Percentiles rank a stretch among this genome's conserved stretches.
Conservation (phyloP, 2,329 filamentous ascomycete genomes). For the Onygenales sp. region DNA sequence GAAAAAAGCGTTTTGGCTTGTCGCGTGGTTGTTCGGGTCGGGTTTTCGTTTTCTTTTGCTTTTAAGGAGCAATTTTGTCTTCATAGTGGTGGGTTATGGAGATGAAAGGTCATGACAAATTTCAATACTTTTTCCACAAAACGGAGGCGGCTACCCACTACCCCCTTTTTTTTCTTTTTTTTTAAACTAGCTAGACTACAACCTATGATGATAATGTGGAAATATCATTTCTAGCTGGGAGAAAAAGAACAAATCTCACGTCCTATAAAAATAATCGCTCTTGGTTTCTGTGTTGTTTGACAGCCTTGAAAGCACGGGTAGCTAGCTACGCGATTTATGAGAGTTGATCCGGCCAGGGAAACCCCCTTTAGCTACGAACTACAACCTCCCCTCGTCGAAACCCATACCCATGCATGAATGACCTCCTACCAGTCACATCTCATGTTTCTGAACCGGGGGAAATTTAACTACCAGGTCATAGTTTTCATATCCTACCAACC, state of each 20-base stretch:
- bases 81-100: constrained; percentile 3
- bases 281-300: too few species aligned
- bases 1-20: background rate
- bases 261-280: background rate
- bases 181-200: background rate
- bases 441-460: too few species aligned
- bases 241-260: background rate
- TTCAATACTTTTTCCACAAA: background rate
- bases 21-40: background rate
- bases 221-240: background rate
- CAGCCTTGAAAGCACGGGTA: too few species aligned
- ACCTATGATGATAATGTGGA: constrained; percentile 1
- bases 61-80: background rate
- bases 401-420: too few species aligned
- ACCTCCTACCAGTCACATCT: too few species aligned
- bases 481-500: too few species aligned
- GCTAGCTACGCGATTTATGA: too few species aligned
- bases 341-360: too few species aligned
- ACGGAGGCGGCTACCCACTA: background rate
- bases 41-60: background rate
- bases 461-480: too few species aligned
- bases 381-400: too few species aligned
- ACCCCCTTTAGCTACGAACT: too few species aligned
- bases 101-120: background rate
- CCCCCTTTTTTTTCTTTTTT: background rate